These are phyloP conservation scores for Suhomyces taliae DNA, from an alignment of 1,139 yeast species.

Conservation along the genomic window DNA sequence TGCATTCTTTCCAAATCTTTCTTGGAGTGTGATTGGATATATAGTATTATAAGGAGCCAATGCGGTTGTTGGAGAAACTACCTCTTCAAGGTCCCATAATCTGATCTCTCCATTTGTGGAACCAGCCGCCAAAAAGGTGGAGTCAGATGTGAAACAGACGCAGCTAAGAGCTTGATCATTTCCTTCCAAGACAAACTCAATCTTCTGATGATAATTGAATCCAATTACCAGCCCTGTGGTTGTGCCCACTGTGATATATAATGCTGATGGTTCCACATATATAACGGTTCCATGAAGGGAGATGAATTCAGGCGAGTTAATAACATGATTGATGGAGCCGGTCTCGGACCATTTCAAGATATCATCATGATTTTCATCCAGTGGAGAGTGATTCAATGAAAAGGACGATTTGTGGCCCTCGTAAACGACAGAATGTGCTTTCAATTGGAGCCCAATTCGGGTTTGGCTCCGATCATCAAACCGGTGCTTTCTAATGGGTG, in stretches of 20 bases:
- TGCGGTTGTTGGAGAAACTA: background rate
- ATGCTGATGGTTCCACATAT: constrained; percentile 46
- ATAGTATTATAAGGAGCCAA: constrained; percentile 21
- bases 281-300: constrained; percentile 50
- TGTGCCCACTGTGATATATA: constrained; percentile 62
- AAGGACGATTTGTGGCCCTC: background rate
- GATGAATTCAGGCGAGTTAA: constrained; percentile 27
- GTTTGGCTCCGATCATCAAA: constrained; percentile 46
- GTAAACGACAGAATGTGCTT: constrained; percentile 5
- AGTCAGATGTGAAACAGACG: constrained; percentile 35
- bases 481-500: constrained; percentile 19
- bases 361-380: constrained; percentile 3
- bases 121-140: constrained; percentile 36
- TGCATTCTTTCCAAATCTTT: constrained; percentile 25
- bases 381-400: constrained; percentile 1
- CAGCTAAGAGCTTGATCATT: constrained; percentile 19
- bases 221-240: constrained; percentile 55
- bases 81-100: constrained; percentile 29
- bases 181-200: constrained; percentile 40
- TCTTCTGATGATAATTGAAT: constrained; percentile 63
- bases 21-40: constrained; percentile 28
- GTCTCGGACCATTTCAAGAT: constrained; percentile 30
- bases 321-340: constrained; percentile 18
- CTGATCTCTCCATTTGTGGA: constrained; percentile 28
- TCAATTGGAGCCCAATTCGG: constrained; percentile 23